Conservation (phyloP, 768 basidiomycete genomes). For the Megacollybia marginata region DNA sequence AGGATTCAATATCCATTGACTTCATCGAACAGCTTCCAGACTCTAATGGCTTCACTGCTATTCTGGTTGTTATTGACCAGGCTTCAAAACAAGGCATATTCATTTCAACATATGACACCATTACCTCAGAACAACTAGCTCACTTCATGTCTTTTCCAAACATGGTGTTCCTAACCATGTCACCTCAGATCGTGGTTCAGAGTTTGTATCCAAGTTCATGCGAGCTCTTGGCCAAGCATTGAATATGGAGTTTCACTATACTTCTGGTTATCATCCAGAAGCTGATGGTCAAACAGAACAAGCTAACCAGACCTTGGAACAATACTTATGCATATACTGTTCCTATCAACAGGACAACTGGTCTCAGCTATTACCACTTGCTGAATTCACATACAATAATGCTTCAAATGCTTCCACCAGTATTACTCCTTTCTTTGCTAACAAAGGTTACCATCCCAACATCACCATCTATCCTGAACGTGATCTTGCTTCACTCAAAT, state of each 20-base stretch:
- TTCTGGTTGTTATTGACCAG: conserved; percentile 6
- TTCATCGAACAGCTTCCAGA: conserved; percentile 17
- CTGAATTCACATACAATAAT: conserved; percentile 22
- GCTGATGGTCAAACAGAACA: conserved; percentile 14
- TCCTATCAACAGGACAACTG: conserved; percentile 9
- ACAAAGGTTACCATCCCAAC: conserved; percentile 16
- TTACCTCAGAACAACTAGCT: conserved; percentile 6
- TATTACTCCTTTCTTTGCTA: conserved; percentile 17
- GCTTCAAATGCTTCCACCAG: conserved; percentile 12
- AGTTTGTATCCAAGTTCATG: conserved; percentile 15
- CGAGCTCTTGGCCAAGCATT: conserved; percentile 5
- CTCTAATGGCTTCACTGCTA: conserved; percentile 7
- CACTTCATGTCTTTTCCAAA: conserved; percentile 13
- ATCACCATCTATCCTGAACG: neutral
- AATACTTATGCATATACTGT: neutral
- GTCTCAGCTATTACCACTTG: conserved; percentile 12
- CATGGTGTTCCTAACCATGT: conserved; percentile 12
- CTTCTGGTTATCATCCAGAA: conserved; percentile 16
- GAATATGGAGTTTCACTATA: conserved; percentile 9
- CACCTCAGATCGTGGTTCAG: conserved; percentile 11
- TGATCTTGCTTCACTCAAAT: too few species aligned
- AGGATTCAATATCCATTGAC: conserved; percentile 16
- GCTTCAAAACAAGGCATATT: conserved; percentile 6
- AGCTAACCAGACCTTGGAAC: conserved; percentile 9
- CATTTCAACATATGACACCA: conserved; percentile 6